Evolutionary conservation across 441 rosid genomes (phyloP).

Genomic region (Eugenia klotzschiana): DNA sequence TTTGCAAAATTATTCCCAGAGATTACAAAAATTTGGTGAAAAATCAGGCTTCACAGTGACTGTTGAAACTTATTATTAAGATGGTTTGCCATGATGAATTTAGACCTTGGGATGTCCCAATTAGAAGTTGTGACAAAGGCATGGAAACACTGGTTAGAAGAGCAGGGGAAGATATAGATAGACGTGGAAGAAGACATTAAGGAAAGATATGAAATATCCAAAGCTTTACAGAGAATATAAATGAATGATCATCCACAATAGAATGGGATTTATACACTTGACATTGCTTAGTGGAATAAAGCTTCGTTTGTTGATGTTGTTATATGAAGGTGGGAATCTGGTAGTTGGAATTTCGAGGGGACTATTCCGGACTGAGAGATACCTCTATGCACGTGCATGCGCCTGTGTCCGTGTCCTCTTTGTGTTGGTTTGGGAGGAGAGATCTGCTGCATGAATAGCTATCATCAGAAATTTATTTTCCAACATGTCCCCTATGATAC

Average conservation of each 20-base stretch:
- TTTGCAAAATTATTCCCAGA: not conserved
- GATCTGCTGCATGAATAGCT: not conserved
- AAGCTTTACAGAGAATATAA: not conserved
- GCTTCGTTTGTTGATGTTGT: not conserved
- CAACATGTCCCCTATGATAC: not conserved
- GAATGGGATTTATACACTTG: not conserved
- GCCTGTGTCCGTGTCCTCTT: rapidly evolving
- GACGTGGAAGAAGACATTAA: not conserved
- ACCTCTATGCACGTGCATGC: not conserved
- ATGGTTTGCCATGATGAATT: not conserved
- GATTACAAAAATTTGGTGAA: not conserved
- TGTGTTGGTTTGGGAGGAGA: not conserved
- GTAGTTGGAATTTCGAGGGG: not conserved
- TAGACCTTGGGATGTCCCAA: not conserved
- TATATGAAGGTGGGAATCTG: not conserved
- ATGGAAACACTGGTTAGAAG: not conserved
- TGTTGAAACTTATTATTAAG: not conserved
- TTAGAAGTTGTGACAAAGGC: not conserved
- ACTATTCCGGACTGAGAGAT: not conserved
- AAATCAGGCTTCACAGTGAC: not conserved
- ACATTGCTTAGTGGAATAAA: not conserved
- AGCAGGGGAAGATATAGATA: not conserved
- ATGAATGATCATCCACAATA: not conserved
- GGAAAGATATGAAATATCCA: not conserved
- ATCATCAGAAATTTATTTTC: not conserved